Evolutionary conservation across 441 rosid genomes (phyloP), one percentile per base, ranked within the genome.

Genomic region (Geranium incanum): DNA sequence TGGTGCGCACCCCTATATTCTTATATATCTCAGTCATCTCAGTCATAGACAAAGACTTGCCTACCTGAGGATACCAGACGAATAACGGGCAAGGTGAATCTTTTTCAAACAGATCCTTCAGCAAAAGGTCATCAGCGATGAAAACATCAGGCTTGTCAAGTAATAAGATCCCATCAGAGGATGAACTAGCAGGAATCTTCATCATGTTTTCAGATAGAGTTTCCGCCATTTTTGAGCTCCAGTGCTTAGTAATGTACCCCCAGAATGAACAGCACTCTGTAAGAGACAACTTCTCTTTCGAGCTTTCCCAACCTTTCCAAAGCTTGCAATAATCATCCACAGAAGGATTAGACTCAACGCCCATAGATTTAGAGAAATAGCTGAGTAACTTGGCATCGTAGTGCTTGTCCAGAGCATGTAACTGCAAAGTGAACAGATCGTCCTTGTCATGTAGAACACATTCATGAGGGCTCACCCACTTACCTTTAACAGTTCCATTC

Each of bases 41-140:
- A 0, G 81, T 78, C 15, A 74, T 83, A 36, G 87, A 70, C 72
- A 89, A 67, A 28, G 81, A 79, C 63, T 67, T 36, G 76, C 87
- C 84, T 66, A 83, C 78, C 76, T 78, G 77, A 73, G 95, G 93
- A 79, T 68, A 84, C 97, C 97, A 91, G 7, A 85, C 90, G 73
- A 89, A 89, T 57, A 87, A 43, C 0, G 83, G 78, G n/a, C 3
- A 70, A 74, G 84, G 65, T 11, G 84, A 83, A 4, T 1, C 4
- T n/a, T 69, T 57, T 7, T 65, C 72, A 36, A 89, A 88, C 0
- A 85, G 78, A 41, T 87, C 92, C 62, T 86, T 83, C 36, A 88
- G 78, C 13, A 72, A 84, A 74, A 89, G 84, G 68, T 91, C 93
- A 79, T 91, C 97, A 4, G 89, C 88, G 15, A 91, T 77, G 69